Conservation (phyloP, 345 rosid genomes). For the Tarenaya hassleriana region DNA sequence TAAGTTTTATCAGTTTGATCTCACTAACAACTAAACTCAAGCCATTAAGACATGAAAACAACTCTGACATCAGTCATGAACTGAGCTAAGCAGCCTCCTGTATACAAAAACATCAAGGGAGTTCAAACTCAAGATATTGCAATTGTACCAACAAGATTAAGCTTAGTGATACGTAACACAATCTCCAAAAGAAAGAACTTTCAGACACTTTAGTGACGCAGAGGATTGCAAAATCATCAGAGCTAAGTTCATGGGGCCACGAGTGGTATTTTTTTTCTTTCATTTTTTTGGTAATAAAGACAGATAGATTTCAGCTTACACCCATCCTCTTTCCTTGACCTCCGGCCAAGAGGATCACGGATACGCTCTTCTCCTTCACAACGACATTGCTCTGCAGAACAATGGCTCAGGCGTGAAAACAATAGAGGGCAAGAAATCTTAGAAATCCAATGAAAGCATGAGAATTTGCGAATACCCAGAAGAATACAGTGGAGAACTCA, state of each 20-base stretch:
- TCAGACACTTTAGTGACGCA: background rate
- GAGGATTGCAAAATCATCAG: background rate
- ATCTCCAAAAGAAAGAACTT: background rate
- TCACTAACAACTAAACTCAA: too few species aligned
- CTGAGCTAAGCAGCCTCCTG: background rate
- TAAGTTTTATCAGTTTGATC: too few species aligned
- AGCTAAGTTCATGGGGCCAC: too few species aligned
- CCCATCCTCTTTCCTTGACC: conserved; percentile 96
- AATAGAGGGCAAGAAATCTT: background rate
- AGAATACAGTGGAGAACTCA: background rate
- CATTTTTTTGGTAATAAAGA: too few species aligned
- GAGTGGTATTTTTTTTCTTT: too few species aligned
- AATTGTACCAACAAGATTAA: too few species aligned
- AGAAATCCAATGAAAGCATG: background rate
- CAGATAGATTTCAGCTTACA: conserved; percentile 34
- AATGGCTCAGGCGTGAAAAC: background rate
- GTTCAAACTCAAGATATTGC: background rate
- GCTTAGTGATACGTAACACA: too few species aligned
- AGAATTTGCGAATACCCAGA: background rate
- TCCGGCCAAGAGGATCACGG: conserved; percentile 85
- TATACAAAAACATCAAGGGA: background rate
- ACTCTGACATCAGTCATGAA: too few species aligned
- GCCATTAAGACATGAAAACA: too few species aligned
- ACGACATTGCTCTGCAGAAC: conserved; percentile 30
- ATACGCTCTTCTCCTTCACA: conserved; percentile 67